Evolutionary conservation across 257 asterid genomes (phyloP).

Genomic region (Capsicum rhomboideum): DNA sequence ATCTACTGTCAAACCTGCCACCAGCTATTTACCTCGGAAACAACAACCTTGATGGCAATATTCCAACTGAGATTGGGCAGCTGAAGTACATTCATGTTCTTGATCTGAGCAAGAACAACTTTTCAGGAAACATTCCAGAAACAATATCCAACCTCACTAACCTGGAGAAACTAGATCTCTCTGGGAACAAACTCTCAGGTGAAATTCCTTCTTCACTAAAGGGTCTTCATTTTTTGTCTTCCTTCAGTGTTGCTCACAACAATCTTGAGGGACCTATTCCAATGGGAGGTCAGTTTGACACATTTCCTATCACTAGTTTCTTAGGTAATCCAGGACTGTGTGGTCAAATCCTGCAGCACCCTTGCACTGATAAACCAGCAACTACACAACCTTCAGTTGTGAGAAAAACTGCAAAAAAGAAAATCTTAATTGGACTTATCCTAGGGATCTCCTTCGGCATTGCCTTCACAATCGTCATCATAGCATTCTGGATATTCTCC

Average conservation of each 20-base stretch:
- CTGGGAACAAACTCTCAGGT: constrained; percentile 66
- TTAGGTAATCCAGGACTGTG: constrained; percentile 70
- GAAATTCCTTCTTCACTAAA: constrained; percentile 68
- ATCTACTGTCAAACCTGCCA: constrained; percentile 74
- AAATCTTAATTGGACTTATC: constrained; percentile 49
- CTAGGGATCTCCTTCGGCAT: constrained; percentile 64
- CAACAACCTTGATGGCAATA: constrained; percentile 54
- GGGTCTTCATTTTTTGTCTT: constrained; percentile 75
- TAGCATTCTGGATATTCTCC: constrained; percentile 55
- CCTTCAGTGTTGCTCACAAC: constrained; percentile 75
- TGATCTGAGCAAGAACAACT: constrained; percentile 60
- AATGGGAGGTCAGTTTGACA: constrained; percentile 82
- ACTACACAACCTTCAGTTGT: constrained; percentile 10
- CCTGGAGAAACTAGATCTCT: constrained; percentile 73
- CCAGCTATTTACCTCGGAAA: constrained; percentile 64
- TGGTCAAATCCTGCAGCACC: constrained; percentile 45
- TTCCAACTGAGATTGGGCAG: constrained; percentile 65
- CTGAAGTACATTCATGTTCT: constrained; percentile 59
- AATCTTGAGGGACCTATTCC: constrained; percentile 81
- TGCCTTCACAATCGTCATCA: constrained; percentile 41
- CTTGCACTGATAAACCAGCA: constrained; percentile 31
- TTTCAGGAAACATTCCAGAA: constrained; percentile 71
- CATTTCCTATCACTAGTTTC: constrained; percentile 64
- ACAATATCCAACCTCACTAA: constrained; percentile 70
- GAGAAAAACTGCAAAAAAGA: constrained; percentile 41